Base-by-base conservation (phyloP, 208 protist genomes). In the Leishmania gerbilli region DNA sequence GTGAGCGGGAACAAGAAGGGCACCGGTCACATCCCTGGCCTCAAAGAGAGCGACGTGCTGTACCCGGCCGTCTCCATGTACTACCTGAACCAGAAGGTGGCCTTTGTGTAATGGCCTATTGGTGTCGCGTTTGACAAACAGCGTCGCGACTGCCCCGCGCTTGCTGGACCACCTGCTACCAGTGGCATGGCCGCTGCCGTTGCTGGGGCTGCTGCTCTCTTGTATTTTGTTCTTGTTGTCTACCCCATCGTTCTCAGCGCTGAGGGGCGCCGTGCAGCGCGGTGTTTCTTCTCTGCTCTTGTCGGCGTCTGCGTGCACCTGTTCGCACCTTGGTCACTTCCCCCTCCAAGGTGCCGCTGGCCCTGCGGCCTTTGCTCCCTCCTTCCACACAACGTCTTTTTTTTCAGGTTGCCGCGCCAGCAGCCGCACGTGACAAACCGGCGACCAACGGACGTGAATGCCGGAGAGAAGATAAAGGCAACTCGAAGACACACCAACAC, bases 61-160 rank as follows among this genome's bases (percentile, higher is more conserved):
- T 98, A 95, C 69, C 95, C 95, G 9, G 94, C 95, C 49, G 82
- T 98, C 37, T 97, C 94, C 45, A 94, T 98, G 92, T 98, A 97
- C 79, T 98, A 98, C 80, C 76, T 96, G 42, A 97, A 97, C 81
- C 95, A 98, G 69, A 97, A 96, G 71, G 80, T 98, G 19, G 83
- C 91, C 5, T 98, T 98, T 93, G 95, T 98, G 17, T 98, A 86
- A 81, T 21, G 24, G 8, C 9, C 2, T 17, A 37, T 53, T 37
- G 19, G 45, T n/a, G 17, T 13, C 6, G 67, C 67, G 21, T 49
- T 71, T 71, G 7, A 49, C n/a, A 24, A 5, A 64, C 31, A 62
- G 27, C 11, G 13, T n/a, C 19, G 0, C 53, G 4, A 64, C 31
- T 27, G 6, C 31, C 15, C 49, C 74, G 27, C 19, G 13, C 40